Base-by-base conservation (phyloP, 495 filamentous ascomycete species). In the Cercophora newfieldiana region DNA sequence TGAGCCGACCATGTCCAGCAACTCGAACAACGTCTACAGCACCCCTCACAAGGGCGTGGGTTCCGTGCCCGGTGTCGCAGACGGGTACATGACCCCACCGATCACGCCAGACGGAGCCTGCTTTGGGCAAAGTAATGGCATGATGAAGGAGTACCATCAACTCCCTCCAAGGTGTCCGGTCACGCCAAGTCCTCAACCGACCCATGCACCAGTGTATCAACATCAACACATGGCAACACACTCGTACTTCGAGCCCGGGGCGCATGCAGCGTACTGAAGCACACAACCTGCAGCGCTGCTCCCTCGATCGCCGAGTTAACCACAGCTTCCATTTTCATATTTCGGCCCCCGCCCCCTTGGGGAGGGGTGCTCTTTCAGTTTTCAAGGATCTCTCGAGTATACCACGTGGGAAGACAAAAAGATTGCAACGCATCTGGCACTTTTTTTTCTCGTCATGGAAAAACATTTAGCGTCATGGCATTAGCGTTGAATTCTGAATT, bases 71-170 rank as follows among this genome's bases (percentile, higher is more conserved):
- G 83, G 86, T 62, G 82, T 90, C 64, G 86, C 88, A 16, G 86
- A 93, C 72, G 96, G 94, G 24, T 94, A 94, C 74, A 86, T 95
- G 64, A 98, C 95, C 24, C 95, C 95, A 21, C 95, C 95, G 2
- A 97, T 98, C 73, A 98, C 96, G 0, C 95, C 95, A n/a, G 93
- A 96, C 69, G 89, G 88, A 22, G 85, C 87, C 61, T 85, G 81
- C 59, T 91, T 88, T 63, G 75, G 81, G 50, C 78, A 78, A 48
- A 78, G 74, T 58, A 64, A 69, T 50, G 77, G 78, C 31, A 74
- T 75, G 55, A 79, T 77, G 63, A 81, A 83, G 69, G 81, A 44
- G 3, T 44, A 80, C 59, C 81, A 83, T 48, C 76, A 76, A 28
- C 71, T 72, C 25, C 80, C 81, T 53, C 79, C 79, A 37, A 77